Conservation (phyloP, 2,329 filamentous ascomycete species). For the Claviceps purpurea region DNA sequence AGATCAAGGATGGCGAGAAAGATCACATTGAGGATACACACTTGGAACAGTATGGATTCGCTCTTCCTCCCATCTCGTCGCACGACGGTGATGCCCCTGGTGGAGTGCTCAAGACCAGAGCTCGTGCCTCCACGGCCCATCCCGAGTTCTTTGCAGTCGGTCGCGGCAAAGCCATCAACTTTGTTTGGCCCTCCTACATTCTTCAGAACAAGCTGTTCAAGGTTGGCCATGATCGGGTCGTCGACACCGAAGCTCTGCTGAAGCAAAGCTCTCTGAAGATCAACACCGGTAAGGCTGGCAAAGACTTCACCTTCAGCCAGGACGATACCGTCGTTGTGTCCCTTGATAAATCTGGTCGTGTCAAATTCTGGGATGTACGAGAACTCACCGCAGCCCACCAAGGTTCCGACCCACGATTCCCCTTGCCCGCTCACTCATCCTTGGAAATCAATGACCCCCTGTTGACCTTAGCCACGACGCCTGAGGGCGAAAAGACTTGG, state of each 20-base stretch:
- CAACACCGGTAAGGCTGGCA: constrained; percentile 92
- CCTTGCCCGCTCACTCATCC: constrained; percentile 40
- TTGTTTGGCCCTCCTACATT: constrained; percentile 59
- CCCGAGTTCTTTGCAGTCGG: constrained; percentile 92
- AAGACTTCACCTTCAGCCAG: constrained; percentile 95
- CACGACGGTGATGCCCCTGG: constrained; percentile 85
- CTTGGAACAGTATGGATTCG: constrained; percentile 73
- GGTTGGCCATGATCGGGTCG: constrained; percentile 49
- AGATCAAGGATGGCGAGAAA: constrained; percentile 62
- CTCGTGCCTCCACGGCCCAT: constrained; percentile 76
- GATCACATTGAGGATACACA: constrained; percentile 68
- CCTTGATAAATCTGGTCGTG: constrained; percentile 86
- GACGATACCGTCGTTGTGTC: constrained; percentile 92
- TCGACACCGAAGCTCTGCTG: constrained; percentile 79
- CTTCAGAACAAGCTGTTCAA: constrained; percentile 51
- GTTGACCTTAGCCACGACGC: constrained; percentile 74
- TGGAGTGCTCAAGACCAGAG: constrained; percentile 88
- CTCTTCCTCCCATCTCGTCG: constrained; percentile 73
- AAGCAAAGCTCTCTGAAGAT: constrained; percentile 84
- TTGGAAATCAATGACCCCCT: constrained; percentile 77
- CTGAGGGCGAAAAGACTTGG: constrained; percentile 86
- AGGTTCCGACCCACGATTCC: constrained; percentile 34
- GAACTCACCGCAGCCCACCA: constrained; percentile 49
- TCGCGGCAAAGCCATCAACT: constrained; percentile 88
- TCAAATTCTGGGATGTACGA: constrained; percentile 97